Conservation (phyloP, 352 stramenopile genomes). For the Pythium coloratum region DNA sequence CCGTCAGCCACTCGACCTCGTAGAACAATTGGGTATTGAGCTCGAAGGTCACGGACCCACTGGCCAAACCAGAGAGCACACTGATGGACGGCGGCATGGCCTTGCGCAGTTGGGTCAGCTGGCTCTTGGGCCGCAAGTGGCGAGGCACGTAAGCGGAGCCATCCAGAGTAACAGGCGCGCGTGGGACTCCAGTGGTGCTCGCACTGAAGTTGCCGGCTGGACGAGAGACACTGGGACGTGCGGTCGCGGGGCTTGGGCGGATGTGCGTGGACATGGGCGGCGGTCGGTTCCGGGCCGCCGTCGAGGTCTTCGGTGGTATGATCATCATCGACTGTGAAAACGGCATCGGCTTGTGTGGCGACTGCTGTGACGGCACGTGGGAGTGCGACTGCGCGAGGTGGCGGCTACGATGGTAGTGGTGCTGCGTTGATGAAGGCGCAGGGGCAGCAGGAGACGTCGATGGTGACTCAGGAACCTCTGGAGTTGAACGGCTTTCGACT, state of each 20-base stretch:
- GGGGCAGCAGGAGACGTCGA: neutral
- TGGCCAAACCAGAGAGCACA: slow-evolving; percentile 57
- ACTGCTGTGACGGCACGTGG: neutral
- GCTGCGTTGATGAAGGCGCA: neutral
- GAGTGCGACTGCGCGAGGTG: slow-evolving; percentile 2
- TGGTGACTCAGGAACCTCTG: neutral
- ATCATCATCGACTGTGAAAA: slow-evolving; percentile 26
- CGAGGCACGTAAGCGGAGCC: slow-evolving; percentile 24
- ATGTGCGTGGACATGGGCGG: slow-evolving; percentile 22
- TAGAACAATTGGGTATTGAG: slow-evolving; percentile 58
- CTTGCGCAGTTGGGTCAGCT: slow-evolving; percentile 46
- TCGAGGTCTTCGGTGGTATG: slow-evolving; percentile 7
- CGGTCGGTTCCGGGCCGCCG: slow-evolving; percentile 11
- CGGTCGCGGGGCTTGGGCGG: slow-evolving; percentile 22
- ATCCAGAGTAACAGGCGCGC: slow-evolving; percentile 9
- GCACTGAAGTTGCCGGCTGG: neutral
- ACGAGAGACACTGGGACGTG: slow-evolving; percentile 15
- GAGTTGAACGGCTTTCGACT: neutral
- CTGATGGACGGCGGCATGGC: slow-evolving; percentile 63
- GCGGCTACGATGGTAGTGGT: slow-evolving; percentile 2
- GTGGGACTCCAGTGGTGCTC: slow-evolving; percentile 4
- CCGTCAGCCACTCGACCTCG: slow-evolving; percentile 55
- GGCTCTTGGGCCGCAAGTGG: slow-evolving; percentile 42
- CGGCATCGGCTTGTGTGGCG: slow-evolving; percentile 19
- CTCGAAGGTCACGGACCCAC: slow-evolving; percentile 56